phyloP scores from a whole-genome alignment of 371 early-diverging fungal genomes.

The Gilbertella persicaria region DNA sequence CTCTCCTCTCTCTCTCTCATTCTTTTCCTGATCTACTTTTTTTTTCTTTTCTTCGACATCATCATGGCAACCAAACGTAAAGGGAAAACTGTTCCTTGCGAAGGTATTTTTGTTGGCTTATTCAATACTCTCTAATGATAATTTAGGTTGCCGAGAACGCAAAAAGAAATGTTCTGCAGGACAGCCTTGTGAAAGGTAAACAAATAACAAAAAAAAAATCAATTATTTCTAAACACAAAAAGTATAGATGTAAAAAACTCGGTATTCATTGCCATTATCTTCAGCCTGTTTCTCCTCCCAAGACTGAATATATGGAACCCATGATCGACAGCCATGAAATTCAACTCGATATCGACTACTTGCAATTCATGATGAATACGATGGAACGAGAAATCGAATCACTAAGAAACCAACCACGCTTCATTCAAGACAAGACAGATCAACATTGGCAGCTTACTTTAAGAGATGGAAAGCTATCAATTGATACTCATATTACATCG shows the following conservation, averaged over 20 bases:
- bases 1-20: not conserved
- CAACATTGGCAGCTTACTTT: conserved; percentile 14
- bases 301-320: conserved; percentile 2
- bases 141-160: conserved; percentile 46
- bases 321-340: conserved; percentile 10
- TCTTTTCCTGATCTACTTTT: no score
- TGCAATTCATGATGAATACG: conserved; percentile 17
- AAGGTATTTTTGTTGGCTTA: conserved; percentile 22
- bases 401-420: conserved; percentile 1
- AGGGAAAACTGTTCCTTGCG: conserved; percentile 41
- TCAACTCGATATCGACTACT: conserved; percentile 12
- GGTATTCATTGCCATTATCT: conserved; percentile 28
- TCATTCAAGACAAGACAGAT: not conserved
- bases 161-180: conserved; percentile 48
- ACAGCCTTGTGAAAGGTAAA: conserved; percentile 46
- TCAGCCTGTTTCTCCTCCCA: conserved; percentile 10
- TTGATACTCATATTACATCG: conserved; percentile 18
- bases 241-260: conserved; percentile 24
- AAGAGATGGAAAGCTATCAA: conserved; percentile 12
- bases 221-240: not conserved
- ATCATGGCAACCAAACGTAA: conserved; percentile 25
- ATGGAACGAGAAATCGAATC: conserved; percentile 24
- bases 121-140: not conserved
- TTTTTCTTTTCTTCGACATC: not conserved
- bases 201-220: not conserved